phyloP scores from a whole-genome alignment of 2,329 filamentous ascomycete species.

The Coleophoma crateriformis region DNA sequence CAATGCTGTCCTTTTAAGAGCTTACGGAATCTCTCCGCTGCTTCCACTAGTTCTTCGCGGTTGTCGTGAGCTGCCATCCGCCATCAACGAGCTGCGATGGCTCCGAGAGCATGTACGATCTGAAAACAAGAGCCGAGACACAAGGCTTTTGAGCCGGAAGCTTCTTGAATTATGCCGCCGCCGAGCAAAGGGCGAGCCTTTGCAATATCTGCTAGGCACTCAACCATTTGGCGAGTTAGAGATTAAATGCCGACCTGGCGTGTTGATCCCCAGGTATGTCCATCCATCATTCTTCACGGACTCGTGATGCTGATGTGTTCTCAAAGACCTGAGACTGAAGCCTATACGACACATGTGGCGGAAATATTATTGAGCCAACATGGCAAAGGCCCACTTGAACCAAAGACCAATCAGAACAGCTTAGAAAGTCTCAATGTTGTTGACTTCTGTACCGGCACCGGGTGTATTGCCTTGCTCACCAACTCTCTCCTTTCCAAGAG shows the following conservation, averaged over 20 bases:
- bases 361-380: conserved; percentile 28
- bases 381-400: neutral
- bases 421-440: conserved; percentile 52
- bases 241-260: conserved; percentile 68
- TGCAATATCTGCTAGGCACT: conserved; percentile 85
- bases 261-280: conserved; percentile 73
- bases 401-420: conserved; percentile 1
- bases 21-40: conserved; percentile 46
- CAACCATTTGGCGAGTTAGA: conserved; percentile 85
- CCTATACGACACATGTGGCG: conserved; percentile 55
- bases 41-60: conserved; percentile 56
- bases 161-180: conserved; percentile 39
- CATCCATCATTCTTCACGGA: neutral
- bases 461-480: conserved; percentile 80
- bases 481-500: conserved; percentile 49
- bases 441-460: conserved; percentile 86
- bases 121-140: conserved; percentile 8
- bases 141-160: conserved; percentile 7
- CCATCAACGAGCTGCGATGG: conserved; percentile 68
- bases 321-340: conserved; percentile 61
- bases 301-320: neutral
- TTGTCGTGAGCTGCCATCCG: conserved; percentile 58
- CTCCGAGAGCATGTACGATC: conserved; percentile 52
- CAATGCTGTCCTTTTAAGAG: conserved; percentile 50
- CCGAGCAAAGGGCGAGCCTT: conserved; percentile 59